These are phyloP conservation scores for Penicillium sp. DNA, from an alignment of 2,329 filamentous ascomycete species.

Conservation along the genomic window DNA sequence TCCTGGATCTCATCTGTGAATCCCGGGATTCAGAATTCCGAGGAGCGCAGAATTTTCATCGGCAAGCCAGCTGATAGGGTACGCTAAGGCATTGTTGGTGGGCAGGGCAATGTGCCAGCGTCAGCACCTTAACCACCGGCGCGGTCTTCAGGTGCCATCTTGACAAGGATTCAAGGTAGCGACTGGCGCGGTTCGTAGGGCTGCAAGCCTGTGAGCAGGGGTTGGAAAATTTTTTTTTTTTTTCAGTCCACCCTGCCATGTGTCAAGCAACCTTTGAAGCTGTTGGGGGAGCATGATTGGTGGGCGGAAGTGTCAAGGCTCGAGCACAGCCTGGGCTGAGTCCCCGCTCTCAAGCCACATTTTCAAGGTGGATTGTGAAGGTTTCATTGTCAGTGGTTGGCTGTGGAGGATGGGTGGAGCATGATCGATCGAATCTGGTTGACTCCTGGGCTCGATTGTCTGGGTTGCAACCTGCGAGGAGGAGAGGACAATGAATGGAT, in stretches of 20 bases:
- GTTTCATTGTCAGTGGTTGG: background rate
- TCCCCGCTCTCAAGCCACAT: background rate
- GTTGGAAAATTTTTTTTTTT: constrained; percentile 14
- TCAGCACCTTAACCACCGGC: constrained; percentile 7
- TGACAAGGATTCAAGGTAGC: background rate
- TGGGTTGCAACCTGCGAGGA: too few relatives aligned
- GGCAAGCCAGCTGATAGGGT: constrained; percentile 7
- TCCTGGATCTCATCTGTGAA: background rate
- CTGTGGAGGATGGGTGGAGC: background rate
- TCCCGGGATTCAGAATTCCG: background rate
- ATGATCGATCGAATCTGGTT: background rate
- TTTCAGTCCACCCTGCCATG: background rate
- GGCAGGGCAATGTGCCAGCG: background rate
- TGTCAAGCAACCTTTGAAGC: background rate
- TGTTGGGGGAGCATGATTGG: constrained; percentile 2
- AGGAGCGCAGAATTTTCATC: background rate
- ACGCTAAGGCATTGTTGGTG: background rate
- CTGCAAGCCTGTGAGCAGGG: background rate
- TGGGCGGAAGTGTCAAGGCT: background rate
- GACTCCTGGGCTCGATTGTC: too few relatives aligned
- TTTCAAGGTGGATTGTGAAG: background rate
- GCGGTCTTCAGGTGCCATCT: background rate
- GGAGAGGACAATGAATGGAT: background rate
- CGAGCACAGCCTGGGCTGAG: background rate
- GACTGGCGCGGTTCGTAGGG: background rate